Base-by-base conservation (phyloP, 2,329 filamentous ascomycete genomes). In the Stagonosporopsis cucurbitacearum region DNA sequence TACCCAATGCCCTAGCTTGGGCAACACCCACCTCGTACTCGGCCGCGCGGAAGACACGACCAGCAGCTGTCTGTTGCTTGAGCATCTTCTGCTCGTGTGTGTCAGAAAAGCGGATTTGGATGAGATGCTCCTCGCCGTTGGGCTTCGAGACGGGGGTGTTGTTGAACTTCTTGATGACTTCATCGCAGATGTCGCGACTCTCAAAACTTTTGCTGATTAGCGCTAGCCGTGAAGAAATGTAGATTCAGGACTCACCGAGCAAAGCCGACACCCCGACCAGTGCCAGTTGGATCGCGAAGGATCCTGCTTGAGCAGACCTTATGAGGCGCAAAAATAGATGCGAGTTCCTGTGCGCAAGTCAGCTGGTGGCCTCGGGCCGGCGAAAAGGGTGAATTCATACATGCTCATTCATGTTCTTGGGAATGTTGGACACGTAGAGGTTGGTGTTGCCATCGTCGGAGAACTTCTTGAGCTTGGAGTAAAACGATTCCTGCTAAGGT, bases 211-310 rank as follows among this genome's bases (percentile, higher is more conserved):
- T 26, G 32, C 25, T n/a, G 19, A 12, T 63, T n/a, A 60, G 52
- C 37, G 22, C 44, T 17, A 8, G 26, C 5, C 9, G 17, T 15
- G 15, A 23, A 15, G 19, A 28, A 2, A 12, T 19, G n/a, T 11
- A 19, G 23, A 1, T 7, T 1, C 23, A 32, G 22, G 44, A 30
- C 84, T 71, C 81, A 96, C 94, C 95, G 89, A 77, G 94, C 94
- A 79, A 99, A 99, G 33, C 95, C 95, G 73, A 99, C 95, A 65
- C 96, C 94, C 67, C 96, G 94, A 75, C 94, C 96, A 71, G 95
- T 92, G 55, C 93, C 95, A 75, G 93, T 89, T 67, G 86, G 87
- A 75, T 98, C 94, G 45, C 94, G 91, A 62, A 97, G 89, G 67
- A 99, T 96, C 79, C 96, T 93, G 82, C 92, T 93, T 2, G 94